These are phyloP conservation scores for Lodderomyces metapsilosis DNA, from an alignment of 1,139 yeast genomes.

Conservation along the genomic window DNA sequence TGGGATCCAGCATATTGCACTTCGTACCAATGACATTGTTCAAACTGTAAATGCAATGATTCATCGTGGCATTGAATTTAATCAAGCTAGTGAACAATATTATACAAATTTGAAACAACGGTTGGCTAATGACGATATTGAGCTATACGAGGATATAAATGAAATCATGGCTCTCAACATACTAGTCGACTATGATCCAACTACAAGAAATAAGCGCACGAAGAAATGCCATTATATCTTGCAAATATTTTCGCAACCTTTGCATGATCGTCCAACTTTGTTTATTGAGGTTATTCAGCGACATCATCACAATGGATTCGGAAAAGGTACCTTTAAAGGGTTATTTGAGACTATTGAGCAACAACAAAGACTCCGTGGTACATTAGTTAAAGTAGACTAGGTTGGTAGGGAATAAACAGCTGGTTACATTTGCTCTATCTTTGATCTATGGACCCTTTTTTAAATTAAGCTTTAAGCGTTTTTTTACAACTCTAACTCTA, in stretches of 20 bases:
- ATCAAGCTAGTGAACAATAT: conserved; percentile 54
- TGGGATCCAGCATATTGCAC: conserved; percentile 81
- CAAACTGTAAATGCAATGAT: conserved; percentile 53
- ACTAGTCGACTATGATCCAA: conserved; percentile 70
- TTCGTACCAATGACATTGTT: conserved; percentile 60
- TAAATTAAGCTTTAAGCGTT: too few relatives aligned
- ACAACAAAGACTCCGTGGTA: conserved; percentile 56
- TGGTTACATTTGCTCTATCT: too few relatives aligned
- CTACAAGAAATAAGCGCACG: conserved; percentile 26
- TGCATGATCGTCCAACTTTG: conserved; percentile 75
- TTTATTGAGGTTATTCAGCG: conserved; percentile 81
- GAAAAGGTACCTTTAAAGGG: conserved; percentile 83
- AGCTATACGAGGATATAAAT: conserved; percentile 46
- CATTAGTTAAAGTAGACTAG: conserved; percentile 22
- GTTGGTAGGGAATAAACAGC: background rate
- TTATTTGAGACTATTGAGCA: conserved; percentile 74
- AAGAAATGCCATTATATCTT: conserved; percentile 59
- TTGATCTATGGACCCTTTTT: too few relatives aligned
- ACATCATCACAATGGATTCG: conserved; percentile 78
- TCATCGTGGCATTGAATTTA: conserved; percentile 67
- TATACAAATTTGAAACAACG: conserved; percentile 50
- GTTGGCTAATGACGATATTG: conserved; percentile 32
- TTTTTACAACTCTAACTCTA: too few relatives aligned
- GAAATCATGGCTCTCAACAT: conserved; percentile 49
- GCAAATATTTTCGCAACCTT: conserved; percentile 76